Base-by-base conservation (phyloP, 768 basidiomycete genomes). In the Serendipita sp. region DNA sequence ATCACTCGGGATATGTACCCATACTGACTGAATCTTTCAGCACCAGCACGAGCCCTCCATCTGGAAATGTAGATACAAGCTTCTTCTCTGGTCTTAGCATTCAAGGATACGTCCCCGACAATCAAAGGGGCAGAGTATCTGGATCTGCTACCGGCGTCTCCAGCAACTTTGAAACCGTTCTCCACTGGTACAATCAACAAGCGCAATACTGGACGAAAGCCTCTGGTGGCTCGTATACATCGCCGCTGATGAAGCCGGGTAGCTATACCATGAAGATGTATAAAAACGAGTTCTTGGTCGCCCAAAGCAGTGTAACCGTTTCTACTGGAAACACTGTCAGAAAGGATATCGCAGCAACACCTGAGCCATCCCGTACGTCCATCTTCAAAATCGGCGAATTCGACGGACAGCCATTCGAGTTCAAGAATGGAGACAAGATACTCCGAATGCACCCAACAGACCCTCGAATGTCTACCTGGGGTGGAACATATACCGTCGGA, bases 351-450 rank as follows among this genome's bases (percentile, higher is more conserved):
- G 66, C 70, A 4, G 71, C 75, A 1, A 70, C 69, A 34, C 67
- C 76, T 69, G 68, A 68, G 68, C 10, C 78, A 78, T 15, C 68
- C 73, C 44, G 48, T n/a, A 18, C 18, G 48, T 70, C 71, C 1
- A 77, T 79, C 51, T 80, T 78, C 78, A 73, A 75, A 36, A 78
- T 80, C 64, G 79, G 78, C 75, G 67, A 65, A 67, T 44, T 38
- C 46, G 79, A 79, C 67, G 78, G 79, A 38, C 77, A 76, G 15
- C 79, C 79, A 4, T 68, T 72, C 35, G 80, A 78, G 23, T 77
- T 81, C 71, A 73, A 78, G 38, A 80, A 81, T 66, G 79, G 78
- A 2, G 78, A 80, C 68, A 79, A 77, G 65, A 80, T 80, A n/a
- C 70, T 80, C 68, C 76, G 72, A 16, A 78, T 80, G 77, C 79